A percentile compares a stretch with the other conserved stretches of the same genome.
These are phyloP conservation scores for Dioszegia aurantiaca DNA, from an alignment of 768 basidiomycete genomes.

Conservation along the genomic window DNA sequence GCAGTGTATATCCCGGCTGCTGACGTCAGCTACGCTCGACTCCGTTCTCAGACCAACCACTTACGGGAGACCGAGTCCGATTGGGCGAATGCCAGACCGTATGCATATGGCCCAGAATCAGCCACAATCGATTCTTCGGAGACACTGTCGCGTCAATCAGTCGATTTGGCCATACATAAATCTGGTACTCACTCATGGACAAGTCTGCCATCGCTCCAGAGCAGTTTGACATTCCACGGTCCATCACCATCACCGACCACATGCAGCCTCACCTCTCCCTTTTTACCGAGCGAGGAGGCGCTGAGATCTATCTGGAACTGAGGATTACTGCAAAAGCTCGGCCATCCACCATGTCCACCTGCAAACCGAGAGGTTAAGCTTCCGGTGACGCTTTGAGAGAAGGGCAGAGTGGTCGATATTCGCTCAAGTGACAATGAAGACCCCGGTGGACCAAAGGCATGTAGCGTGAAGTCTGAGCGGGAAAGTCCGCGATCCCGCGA, in stretches of 20 bases:
- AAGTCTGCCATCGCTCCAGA: slow-evolving; percentile 73
- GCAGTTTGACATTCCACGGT: slow-evolving; percentile 68
- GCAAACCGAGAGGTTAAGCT: slow-evolving; percentile 67
- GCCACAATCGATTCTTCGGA: slow-evolving; percentile 66
- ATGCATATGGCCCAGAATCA: slow-evolving; percentile 76
- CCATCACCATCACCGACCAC: slow-evolving; percentile 63
- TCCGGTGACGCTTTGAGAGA: slow-evolving; percentile 56
- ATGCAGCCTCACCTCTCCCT: slow-evolving; percentile 6
- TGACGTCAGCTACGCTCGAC: neutral
- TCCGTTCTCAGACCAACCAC: slow-evolving; percentile 8
- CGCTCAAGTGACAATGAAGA: slow-evolving; percentile 27
- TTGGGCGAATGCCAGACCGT: slow-evolving; percentile 65
- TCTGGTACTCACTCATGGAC: slow-evolving; percentile 67
- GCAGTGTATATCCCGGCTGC: slow-evolving; percentile 76
- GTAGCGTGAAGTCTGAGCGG: slow-evolving; percentile 44
- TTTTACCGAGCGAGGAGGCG: slow-evolving; percentile 35
- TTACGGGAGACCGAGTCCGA: slow-evolving; percentile 60
- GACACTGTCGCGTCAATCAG: slow-evolving; percentile 48
- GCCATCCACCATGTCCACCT: slow-evolving; percentile 76
- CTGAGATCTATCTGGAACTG: slow-evolving; percentile 72
- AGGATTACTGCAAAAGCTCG: slow-evolving; percentile 85
- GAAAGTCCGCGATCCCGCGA: slow-evolving; percentile 40
- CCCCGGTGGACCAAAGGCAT: slow-evolving; percentile 24
- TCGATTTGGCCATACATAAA: neutral
- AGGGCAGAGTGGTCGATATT: slow-evolving; percentile 23